These are phyloP conservation scores for Didymella lethalis DNA, from an alignment of 2,329 filamentous ascomycete species.

Conservation along the genomic window DNA sequence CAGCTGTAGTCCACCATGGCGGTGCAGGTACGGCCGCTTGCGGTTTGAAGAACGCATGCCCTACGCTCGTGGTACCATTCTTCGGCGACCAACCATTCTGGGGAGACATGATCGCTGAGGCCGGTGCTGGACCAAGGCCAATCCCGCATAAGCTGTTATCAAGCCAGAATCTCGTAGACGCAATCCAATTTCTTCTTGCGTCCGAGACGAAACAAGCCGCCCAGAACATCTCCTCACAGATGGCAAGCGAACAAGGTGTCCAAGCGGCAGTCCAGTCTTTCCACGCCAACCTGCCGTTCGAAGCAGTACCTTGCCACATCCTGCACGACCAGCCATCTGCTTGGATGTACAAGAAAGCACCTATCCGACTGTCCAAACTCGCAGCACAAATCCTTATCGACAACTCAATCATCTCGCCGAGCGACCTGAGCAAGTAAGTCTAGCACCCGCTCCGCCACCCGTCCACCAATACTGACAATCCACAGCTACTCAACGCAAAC, in stretches of 20 bases:
- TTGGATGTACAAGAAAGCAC: constrained; percentile 32
- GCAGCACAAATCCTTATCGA: constrained; percentile 36
- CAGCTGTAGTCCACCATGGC: constrained; percentile 82
- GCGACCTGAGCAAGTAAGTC: constrained; percentile 31
- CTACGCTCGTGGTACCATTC: constrained; percentile 82
- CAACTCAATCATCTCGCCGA: constrained; percentile 24
- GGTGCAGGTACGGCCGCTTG: constrained; percentile 87
- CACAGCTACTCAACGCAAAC: constrained; percentile 31
- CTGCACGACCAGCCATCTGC: constrained; percentile 31
- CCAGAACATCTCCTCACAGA: constrained; percentile 31
- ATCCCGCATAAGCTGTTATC: constrained; percentile 36
- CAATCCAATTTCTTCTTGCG: constrained; percentile 36
- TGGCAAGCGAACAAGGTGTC: constrained; percentile 34
- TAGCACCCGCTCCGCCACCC: not conserved
- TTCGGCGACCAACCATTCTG: constrained; percentile 54
- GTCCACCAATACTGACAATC: not conserved
- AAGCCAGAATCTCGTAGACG: constrained; percentile 31
- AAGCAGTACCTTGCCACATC: constrained; percentile 35
- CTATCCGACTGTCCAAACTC: constrained; percentile 33
- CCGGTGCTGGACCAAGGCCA: constrained; percentile 40
- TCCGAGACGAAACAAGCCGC: constrained; percentile 28
- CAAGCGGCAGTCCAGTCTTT: constrained; percentile 37
- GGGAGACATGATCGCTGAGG: constrained; percentile 41
- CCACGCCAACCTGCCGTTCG: constrained; percentile 38
- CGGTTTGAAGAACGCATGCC: constrained; percentile 76